Percentiles rank a stretch among this genome's conserved stretches.
Evolutionary conservation across 228 moss, liverwort and hornwort species (phyloP).

Genomic region (Sphagnum magellanicum): DNA sequence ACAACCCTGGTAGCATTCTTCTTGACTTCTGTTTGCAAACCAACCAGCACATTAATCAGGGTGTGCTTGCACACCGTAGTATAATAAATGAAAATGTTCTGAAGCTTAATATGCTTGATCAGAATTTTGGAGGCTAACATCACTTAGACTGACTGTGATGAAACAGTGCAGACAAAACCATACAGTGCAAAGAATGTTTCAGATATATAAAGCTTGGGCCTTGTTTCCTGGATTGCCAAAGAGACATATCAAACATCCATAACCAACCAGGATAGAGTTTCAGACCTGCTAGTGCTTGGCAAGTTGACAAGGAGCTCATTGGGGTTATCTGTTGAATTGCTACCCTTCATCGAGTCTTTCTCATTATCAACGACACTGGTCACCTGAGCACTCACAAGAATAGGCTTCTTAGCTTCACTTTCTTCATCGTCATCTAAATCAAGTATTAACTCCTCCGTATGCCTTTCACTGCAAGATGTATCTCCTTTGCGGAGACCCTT

Average conservation of each 20-base stretch:
- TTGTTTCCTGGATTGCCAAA: too few relatives aligned
- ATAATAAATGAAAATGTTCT: neutral
- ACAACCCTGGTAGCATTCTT: conserved; percentile 51
- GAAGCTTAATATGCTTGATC: neutral
- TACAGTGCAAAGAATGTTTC: neutral
- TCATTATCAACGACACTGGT: conserved; percentile 22
- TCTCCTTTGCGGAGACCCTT: neutral
- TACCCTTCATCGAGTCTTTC: conserved; percentile 14
- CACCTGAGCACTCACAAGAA: conserved; percentile 11
- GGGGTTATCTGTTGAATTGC: conserved; percentile 28
- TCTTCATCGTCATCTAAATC: conserved; percentile 51
- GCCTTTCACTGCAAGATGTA: conserved; percentile 5
- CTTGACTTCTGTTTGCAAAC: conserved; percentile 30
- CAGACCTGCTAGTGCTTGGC: conserved; percentile 20
- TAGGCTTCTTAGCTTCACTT: conserved; percentile 29
- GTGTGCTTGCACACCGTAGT: neutral
- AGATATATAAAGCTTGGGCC: conserved; percentile 2
- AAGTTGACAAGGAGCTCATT: conserved; percentile 17
- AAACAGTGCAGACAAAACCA: too few relatives aligned
- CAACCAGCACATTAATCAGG: neutral
- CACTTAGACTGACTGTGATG: too few relatives aligned
- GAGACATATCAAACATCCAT: too few relatives aligned
- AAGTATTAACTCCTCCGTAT: conserved; percentile 14
- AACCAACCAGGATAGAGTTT: neutral
- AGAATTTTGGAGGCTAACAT: neutral